A percentile compares a stretch with the other conserved stretches of the same genome.
Evolutionary conservation across 805 yeast species (phyloP).

Genomic region (Zygotorulaspora sp.): DNA sequence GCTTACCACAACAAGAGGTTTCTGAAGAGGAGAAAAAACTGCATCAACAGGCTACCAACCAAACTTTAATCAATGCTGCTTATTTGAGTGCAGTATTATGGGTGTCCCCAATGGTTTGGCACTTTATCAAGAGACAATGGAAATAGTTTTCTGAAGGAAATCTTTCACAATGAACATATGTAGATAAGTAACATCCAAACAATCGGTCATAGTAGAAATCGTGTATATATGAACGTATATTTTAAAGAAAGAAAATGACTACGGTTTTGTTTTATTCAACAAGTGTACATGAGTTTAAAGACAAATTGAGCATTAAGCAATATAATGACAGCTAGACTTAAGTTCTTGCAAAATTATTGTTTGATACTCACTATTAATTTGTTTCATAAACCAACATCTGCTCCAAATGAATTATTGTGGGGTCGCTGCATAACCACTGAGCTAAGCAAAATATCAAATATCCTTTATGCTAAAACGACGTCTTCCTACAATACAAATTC

Average conservation of each 20-base stretch:
- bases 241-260: slow-evolving; percentile 1
- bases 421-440: slow-evolving; percentile 8
- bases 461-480: slow-evolving; percentile 20
- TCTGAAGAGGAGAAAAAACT: slow-evolving; percentile 63
- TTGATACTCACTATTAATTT: slow-evolving; percentile 15
- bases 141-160: slow-evolving; percentile 16
- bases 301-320: too few relatives aligned
- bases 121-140: slow-evolving; percentile 35
- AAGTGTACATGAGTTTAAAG: too few relatives aligned
- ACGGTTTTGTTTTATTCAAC: too few relatives aligned
- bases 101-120: slow-evolving; percentile 37
- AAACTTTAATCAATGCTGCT: slow-evolving; percentile 57
- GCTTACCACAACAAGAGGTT: slow-evolving; percentile 48
- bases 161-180: neutral
- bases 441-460: slow-evolving; percentile 16
- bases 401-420: slow-evolving; percentile 16
- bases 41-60: slow-evolving; percentile 58
- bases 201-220: neutral
- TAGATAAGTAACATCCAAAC: neutral
- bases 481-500: slow-evolving; percentile 9
- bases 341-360: slow-evolving; percentile 12
- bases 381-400: slow-evolving; percentile 6
- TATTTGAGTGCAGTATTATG: slow-evolving; percentile 61
- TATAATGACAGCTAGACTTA: slow-evolving; percentile 5
- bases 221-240: slow-evolving; percentile 1